These are phyloP conservation scores for Elaeis oleifera DNA, from an alignment of 202 grass and related monocot species.

Conservation along the genomic window DNA sequence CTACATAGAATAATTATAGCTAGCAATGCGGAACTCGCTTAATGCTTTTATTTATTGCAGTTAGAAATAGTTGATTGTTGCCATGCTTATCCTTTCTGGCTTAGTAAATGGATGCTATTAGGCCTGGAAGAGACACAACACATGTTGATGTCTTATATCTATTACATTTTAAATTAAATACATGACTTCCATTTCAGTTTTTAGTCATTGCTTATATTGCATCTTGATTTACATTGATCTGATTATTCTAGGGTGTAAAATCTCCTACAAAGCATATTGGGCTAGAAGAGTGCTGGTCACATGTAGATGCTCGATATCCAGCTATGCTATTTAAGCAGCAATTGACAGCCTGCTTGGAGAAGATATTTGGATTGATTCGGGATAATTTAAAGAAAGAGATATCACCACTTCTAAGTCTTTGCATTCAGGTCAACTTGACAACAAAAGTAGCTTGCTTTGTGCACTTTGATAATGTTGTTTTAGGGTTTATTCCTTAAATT, in stretches of 20 bases:
- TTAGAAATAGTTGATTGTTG: too few species aligned
- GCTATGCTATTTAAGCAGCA: conserved; percentile 97
- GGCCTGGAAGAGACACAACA: too few species aligned
- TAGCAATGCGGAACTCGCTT: too few species aligned
- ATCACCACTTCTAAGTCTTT: conserved; percentile 72
- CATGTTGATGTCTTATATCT: too few species aligned
- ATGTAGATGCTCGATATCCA: conserved; percentile 85
- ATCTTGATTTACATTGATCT: too few species aligned
- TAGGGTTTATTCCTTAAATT: background rate
- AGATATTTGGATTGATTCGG: conserved; percentile 89
- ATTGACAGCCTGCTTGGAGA: conserved; percentile 83
- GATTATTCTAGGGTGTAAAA: conserved; percentile 45
- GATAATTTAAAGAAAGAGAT: conserved; percentile 98
- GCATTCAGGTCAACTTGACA: conserved; percentile 64
- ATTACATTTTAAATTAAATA: too few species aligned
- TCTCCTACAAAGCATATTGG: conserved; percentile 61
- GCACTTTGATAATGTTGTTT: conserved; percentile 2
- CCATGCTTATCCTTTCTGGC: too few species aligned
- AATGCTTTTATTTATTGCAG: too few species aligned
- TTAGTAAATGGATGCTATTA: too few species aligned
- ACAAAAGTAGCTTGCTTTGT: conserved; percentile 2
- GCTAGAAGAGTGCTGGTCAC: conserved; percentile 48
- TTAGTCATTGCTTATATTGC: too few species aligned
- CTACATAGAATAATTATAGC: too few species aligned
- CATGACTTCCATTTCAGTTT: too few species aligned